Evolutionary conservation across 371 early-diverging fungal species (phyloP).

Genomic region (Umbelopsis sp.): DNA sequence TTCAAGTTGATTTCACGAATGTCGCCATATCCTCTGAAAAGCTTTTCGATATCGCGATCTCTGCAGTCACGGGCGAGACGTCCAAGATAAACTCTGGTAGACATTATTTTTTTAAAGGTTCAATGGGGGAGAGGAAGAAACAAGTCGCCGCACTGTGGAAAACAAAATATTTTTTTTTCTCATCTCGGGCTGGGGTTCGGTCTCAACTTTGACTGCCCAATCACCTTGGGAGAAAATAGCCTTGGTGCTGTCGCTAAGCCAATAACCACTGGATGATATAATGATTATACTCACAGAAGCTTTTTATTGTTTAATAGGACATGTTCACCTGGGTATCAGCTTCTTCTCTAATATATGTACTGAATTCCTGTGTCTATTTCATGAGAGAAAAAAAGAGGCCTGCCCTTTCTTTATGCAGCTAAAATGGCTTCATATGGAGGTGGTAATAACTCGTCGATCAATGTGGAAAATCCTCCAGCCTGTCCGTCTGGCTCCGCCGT

Average conservation of each 20-base stretch:
- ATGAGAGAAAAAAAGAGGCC: background rate
- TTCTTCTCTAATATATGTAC: background rate
- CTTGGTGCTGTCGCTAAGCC: no score
- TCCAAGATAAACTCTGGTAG: slow-evolving; percentile 75
- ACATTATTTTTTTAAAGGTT: slow-evolving; percentile 29
- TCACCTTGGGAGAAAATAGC: background rate
- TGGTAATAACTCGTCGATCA: background rate
- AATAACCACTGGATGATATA: no score
- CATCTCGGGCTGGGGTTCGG: background rate
- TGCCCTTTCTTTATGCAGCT: background rate
- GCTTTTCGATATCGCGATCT: slow-evolving; percentile 71
- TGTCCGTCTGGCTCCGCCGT: background rate
- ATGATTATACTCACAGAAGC: no score
- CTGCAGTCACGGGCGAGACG: slow-evolving; percentile 70
- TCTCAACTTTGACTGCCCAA: background rate
- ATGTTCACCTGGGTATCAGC: no score
- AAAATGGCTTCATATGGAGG: background rate
- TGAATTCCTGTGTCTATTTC: background rate
- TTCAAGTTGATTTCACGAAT: slow-evolving; percentile 77
- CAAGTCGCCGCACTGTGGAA: background rate
- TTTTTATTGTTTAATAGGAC: no score
- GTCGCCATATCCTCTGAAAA: slow-evolving; percentile 69
- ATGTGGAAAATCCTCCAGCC: background rate
- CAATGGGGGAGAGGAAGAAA: slow-evolving; percentile 1
- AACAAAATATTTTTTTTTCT: background rate